These are phyloP conservation scores for Cyberlindnera sargentensis DNA, from an alignment of 805 yeast genomes.

Conservation along the genomic window DNA sequence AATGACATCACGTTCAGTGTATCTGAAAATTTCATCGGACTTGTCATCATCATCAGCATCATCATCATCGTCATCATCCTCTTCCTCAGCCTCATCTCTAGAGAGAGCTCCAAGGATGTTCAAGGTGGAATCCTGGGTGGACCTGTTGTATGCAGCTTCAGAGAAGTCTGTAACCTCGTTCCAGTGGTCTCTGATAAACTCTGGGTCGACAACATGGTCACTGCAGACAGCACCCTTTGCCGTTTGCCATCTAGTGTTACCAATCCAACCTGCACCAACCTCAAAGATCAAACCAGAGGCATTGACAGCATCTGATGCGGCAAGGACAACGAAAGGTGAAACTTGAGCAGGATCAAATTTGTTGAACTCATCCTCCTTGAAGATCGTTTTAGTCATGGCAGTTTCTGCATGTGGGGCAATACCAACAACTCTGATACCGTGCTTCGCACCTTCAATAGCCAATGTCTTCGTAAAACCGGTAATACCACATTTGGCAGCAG, in stretches of 20 bases:
- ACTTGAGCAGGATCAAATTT: conserved; percentile 82
- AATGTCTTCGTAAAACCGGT: conserved; percentile 78
- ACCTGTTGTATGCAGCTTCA: conserved; percentile 43
- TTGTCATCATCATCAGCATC: conserved; percentile 38
- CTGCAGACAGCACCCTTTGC: conserved; percentile 74
- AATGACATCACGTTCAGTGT: conserved; percentile 63
- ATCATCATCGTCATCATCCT: conserved; percentile 37
- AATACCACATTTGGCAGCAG: conserved; percentile 88
- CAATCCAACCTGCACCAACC: conserved; percentile 96
- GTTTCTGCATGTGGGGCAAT: conserved; percentile 99
- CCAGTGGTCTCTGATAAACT: conserved; percentile 66
- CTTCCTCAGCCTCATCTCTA: conserved; percentile 36
- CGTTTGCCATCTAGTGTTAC: conserved; percentile 92
- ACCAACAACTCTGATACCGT: conserved; percentile 67
- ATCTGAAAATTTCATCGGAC: conserved; percentile 40
- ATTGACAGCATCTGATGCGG: conserved; percentile 64
- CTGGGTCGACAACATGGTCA: conserved; percentile 42
- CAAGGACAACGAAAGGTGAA: conserved; percentile 79
- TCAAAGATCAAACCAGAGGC: conserved; percentile 81
- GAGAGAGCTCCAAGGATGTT: conserved; percentile 62
- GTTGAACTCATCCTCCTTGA: conserved; percentile 72
- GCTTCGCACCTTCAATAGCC: conserved; percentile 85
- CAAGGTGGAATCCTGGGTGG: conserved; percentile 73
- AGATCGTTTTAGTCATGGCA: conserved; percentile 88
- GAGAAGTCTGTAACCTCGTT: conserved; percentile 57